Evolutionary conservation across 345 rosid species (phyloP).

Genomic region (Tarenaya hassleriana): DNA sequence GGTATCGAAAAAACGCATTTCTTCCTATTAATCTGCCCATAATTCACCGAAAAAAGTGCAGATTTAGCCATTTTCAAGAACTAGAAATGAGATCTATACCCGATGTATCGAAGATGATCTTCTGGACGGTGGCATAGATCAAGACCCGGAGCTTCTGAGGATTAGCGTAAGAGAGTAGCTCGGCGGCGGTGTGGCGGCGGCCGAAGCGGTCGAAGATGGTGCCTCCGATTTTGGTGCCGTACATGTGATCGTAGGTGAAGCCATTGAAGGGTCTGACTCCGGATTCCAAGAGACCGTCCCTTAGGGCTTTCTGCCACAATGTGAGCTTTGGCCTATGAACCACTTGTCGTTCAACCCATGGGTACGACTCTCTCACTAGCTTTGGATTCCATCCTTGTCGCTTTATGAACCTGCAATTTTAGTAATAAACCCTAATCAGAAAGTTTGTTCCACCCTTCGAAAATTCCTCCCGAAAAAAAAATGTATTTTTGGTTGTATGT

Average conservation of each 20-base stretch:
- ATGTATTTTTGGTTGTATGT: no score
- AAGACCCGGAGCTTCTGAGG: conserved; percentile 63
- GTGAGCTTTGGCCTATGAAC: conserved; percentile 62
- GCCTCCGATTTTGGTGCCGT: conserved; percentile 94
- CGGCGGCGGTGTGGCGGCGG: conserved; percentile 89
- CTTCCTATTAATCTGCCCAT: no score
- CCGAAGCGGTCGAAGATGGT: conserved; percentile 84
- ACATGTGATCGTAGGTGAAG: conserved; percentile 74
- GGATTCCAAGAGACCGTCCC: conserved; percentile 69
- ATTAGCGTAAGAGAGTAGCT: conserved; percentile 73
- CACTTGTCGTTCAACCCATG: conserved; percentile 80
- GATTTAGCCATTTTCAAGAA: neutral
- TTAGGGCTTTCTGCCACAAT: conserved; percentile 67
- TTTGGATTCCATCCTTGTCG: conserved; percentile 73
- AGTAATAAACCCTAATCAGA: neutral
- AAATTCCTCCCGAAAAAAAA: no score
- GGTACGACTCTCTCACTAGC: conserved; percentile 77
- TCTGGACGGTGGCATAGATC: conserved; percentile 75
- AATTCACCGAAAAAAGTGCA: neutral
- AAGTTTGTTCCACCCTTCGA: no score
- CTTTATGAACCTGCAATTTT: conserved; percentile 54
- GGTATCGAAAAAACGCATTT: no score
- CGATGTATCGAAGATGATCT: conserved; percentile 55
- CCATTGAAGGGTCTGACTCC: conserved; percentile 92
- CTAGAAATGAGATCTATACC: conserved; percentile 33